Evolutionary conservation across 108 stramenopile species (phyloP), one percentile per base, ranked within the genome.

Genomic region (Aurantiochytrium sp.): DNA sequence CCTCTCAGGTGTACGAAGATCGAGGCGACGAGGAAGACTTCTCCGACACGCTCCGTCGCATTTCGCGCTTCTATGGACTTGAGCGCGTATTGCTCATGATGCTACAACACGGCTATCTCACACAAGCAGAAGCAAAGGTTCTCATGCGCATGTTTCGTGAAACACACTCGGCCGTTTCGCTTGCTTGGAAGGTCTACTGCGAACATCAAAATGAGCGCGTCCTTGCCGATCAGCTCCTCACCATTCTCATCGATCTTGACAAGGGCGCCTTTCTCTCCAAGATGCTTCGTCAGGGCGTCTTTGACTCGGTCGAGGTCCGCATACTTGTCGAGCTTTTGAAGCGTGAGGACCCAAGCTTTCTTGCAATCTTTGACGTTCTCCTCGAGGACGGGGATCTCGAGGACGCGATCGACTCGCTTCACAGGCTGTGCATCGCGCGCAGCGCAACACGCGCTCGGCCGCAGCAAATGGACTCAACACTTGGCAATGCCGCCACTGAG

Each of bases 1-100:
- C 76, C 51, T 83, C 76, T 35, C 76, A 83, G 51, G 76, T 83
- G 19, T 83, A 83, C 4, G 76, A 83, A 45, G 76, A 83, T 18
- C 6, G 76, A 47, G 76, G 76, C 6, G 76, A 83, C 51, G 76
- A 83, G 51, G 76, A 83, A 28, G 76, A 83, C 76, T 83, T 83
- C 49, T 21, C 76, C 6, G 76, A 83, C 51, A 83, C 76, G 49
- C 51, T 83, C 18, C 45, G 76, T 12, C 45, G 76, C n/a, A 83
- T 83, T 35, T 4, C 76, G n/a, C 49, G 51, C 5, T 53, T 53
- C 28, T 47, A 53, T 28, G 51, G 76, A 2, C 51, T 83, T 23
- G 76, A 83, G 51, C 76, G 76, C 51, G 76, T 83, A 2, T 12
- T 83, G 19, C n/a, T 83, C n/a, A 47, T 53, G 45, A 47, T 83